Base-by-base conservation (phyloP, 805 yeast species). In the Kodamaea jinghongensis region DNA sequence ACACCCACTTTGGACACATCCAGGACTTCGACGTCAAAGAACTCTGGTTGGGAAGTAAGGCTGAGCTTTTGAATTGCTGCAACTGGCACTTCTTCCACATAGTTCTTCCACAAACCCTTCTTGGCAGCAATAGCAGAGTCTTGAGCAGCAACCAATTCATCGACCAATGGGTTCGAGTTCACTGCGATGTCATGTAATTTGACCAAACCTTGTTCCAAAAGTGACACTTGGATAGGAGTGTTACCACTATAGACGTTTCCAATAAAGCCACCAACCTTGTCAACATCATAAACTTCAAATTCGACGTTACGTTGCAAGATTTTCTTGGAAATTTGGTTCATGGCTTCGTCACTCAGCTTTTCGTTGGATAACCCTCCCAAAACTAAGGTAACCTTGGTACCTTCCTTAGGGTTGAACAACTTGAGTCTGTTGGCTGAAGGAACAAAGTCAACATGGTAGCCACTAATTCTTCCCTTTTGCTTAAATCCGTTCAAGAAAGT, bases 201-300 rank as follows among this genome's bases (percentile, higher is more conserved):
- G 16, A 77, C 85, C 39, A 75, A 71, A 2, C 96, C 96, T 38
- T 75, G 73, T 22, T 70, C 69, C 42, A 84, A 65, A 38, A 87
- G 67, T 14, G 65, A 59, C 10, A 71, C 64, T 51, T 83, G 90
- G 46, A 79, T 70, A 23, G 57, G 49, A 22, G 68, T 65, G 2
- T 78, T 71, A 10, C 73, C 75, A 8, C 78, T 52, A 54, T 65
- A 83, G 37, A 86, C 51, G 52, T 80, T 78, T 34, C 95, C 93
- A 53, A 86, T 78, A 54, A 88, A 88, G 0, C 85, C 86, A 42
- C 96, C 96, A 41, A 81, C 70, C 54, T 80, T 84, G 57, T 88
- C 96, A 38, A 76, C 75, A 42, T 76, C 81, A 48, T 76, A 76
- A 14, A 87, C 74, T 39, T 82, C 83, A 47, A 87, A 65, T 47